Percentiles rank a stretch among this genome's conserved stretches.
These are phyloP conservation scores for Triticum aestivum DNA, from an alignment of 176 grass and related monocot species.

Conservation along the genomic window DNA sequence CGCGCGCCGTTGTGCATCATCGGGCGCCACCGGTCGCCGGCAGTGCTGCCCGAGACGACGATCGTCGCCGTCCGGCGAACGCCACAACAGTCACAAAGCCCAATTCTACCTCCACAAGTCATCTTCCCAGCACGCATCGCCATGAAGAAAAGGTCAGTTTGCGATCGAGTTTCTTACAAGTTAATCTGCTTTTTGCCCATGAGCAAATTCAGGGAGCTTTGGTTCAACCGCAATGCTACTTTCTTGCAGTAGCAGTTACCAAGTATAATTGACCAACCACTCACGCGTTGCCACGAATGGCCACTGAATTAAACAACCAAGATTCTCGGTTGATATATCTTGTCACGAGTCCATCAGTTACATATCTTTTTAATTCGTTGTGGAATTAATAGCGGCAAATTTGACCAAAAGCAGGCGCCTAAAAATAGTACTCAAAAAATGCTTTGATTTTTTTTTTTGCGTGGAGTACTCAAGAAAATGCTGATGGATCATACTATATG, in stretches of 20 bases:
- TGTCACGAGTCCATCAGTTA: background rate
- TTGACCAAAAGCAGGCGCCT: background rate
- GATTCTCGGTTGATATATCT: background rate
- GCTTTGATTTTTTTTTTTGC: no score
- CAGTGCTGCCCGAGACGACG: background rate
- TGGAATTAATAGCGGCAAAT: background rate
- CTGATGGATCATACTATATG: no score
- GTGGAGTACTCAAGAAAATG: no score
- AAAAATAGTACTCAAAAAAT: background rate
- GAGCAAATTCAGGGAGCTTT: background rate
- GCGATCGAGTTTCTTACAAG: background rate
- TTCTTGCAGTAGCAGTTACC: background rate
- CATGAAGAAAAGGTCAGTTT: conserved; percentile 2
- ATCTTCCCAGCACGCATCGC: background rate
- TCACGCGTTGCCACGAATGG: background rate
- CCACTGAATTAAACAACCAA: background rate
- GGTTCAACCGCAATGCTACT: background rate
- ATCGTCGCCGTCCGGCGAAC: background rate
- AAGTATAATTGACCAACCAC: background rate
- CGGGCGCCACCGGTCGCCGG: background rate
- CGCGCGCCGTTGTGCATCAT: background rate
- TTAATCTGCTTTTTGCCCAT: background rate
- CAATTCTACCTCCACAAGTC: background rate
- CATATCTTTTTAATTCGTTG: background rate
- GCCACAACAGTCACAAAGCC: background rate